Base-by-base conservation (phyloP, 129 eudicot species). In the Centella asiatica region DNA sequence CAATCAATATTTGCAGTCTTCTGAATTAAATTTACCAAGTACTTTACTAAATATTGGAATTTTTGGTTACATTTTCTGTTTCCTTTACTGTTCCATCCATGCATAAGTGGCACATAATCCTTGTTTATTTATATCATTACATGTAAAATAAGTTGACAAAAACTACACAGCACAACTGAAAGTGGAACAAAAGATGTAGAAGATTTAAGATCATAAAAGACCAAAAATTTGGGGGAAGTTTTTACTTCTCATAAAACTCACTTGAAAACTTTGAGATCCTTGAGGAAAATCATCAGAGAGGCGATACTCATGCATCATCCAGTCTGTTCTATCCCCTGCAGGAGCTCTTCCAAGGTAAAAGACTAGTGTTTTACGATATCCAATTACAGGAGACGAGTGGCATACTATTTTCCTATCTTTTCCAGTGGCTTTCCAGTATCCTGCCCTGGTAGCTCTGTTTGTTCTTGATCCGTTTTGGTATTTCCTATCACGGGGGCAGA, bases 301-400 rank as follows among this genome's bases (percentile, higher is more conserved):
- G 50, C 93, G 82, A 78, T 87, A 87, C 68, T 87, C 95, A 15
- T 87, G 95, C 95, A 87, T 87, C 48, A 87, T 84, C 95, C 95
- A 87, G 60, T 87, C 88, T 4, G 95, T 77, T 28, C 93, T 79
- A 63, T 84, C 88, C 28, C 95, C 95, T 52, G 82, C 53, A 4
- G 95, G 95, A 17, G 95, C 95, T 66, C 95, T 80, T 54, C 95
- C 95, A 19, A 79, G 72, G 36, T 87, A 87, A 73, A 87, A 87
- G 42, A 87, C 95, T 1, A 87, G 93, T 46, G 95, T 87, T 60
- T 87, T 87, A 33, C 93, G 80, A 48, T 73, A 84, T 24, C 93
- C 95, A 13, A 60, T 66, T 29, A 70, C 66, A 64, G n/a, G n/a
- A n/a, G 85, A 75, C 57, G 88, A 76, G 33, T 79, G 81, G 45